Conservation (phyloP, 768 basidiomycete genomes). For the Megacollybia marginata region DNA sequence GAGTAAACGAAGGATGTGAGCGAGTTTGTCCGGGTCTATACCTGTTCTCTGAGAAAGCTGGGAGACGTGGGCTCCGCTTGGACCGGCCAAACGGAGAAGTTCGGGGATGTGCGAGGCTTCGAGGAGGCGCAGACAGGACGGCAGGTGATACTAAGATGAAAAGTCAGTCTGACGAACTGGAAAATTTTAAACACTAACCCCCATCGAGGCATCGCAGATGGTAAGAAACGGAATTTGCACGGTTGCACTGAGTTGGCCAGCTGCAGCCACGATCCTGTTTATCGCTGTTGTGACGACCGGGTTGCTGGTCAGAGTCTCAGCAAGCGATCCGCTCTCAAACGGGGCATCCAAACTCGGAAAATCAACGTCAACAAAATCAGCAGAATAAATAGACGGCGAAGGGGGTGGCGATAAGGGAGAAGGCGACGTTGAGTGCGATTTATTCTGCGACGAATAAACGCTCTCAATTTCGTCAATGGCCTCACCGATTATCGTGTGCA, state of each 20-base stretch:
- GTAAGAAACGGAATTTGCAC: constrained; percentile 64
- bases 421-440: constrained; percentile 11
- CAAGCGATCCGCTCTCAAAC: constrained; percentile 33
- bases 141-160: constrained; percentile 56
- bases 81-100: constrained; percentile 59
- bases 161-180: background rate
- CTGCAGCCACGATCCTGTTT: constrained; percentile 59
- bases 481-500: constrained; percentile 60
- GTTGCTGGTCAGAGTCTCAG: constrained; percentile 52
- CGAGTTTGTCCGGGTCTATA: constrained; percentile 50
- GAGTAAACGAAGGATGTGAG: constrained; percentile 66
- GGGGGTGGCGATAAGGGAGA: constrained; percentile 21
- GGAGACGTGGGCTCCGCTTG: constrained; percentile 41
- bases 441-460: constrained; percentile 36
- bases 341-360: constrained; percentile 53
- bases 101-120: constrained; percentile 69
- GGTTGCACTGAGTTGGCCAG: constrained; percentile 57
- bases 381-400: constrained; percentile 18
- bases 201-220: constrained; percentile 69
- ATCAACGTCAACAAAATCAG: constrained; percentile 19
- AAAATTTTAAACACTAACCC: constrained; percentile 34
- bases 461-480: constrained; percentile 64
- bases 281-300: constrained; percentile 55
- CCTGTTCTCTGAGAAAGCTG: constrained; percentile 36
- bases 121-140: constrained; percentile 65